Conservation (phyloP, 805 yeast species). For the Candida qinlingensis region DNA sequence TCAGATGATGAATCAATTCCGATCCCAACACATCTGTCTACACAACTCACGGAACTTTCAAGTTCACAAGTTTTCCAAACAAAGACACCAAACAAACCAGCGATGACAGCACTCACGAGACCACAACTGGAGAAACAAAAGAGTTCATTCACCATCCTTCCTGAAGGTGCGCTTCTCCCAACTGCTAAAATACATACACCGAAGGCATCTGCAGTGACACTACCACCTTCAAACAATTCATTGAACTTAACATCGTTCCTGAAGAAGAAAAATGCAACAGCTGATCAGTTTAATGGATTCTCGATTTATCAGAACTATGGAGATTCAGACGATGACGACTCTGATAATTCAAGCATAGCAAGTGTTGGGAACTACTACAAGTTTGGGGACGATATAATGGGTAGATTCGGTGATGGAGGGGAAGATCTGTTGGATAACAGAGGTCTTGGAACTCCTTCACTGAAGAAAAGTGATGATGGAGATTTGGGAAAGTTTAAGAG, state of each 20-base stretch:
- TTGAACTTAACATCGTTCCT: conserved; percentile 20
- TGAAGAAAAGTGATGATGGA: not conserved
- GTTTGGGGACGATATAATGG: conserved; percentile 4
- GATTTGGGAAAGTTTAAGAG: conserved; percentile 9
- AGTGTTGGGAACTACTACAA: conserved; percentile 2
- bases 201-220: not conserved
- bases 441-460: conserved; percentile 11
- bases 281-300: conserved; percentile 22
- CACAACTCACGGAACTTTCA: conserved; percentile 5
- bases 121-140: not conserved
- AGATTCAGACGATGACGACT: conserved; percentile 16
- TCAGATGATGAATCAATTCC: conserved; percentile 2
- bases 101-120: not conserved
- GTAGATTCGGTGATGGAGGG: conserved; percentile 19
- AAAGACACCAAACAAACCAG: not conserved
- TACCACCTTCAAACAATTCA: conserved; percentile 17
- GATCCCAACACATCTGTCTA: conserved; percentile 8
- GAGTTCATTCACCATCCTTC: conserved; percentile 4
- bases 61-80: not conserved
- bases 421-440: conserved; percentile 20
- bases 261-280: conserved; percentile 19
- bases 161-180: conserved; percentile 1
- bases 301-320: conserved; percentile 22
- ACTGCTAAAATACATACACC: not conserved
- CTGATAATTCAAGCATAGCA: conserved; percentile 6